Evolutionary conservation across 2,329 filamentous ascomycete species (phyloP).

Genomic region (Alternaria solani): DNA sequence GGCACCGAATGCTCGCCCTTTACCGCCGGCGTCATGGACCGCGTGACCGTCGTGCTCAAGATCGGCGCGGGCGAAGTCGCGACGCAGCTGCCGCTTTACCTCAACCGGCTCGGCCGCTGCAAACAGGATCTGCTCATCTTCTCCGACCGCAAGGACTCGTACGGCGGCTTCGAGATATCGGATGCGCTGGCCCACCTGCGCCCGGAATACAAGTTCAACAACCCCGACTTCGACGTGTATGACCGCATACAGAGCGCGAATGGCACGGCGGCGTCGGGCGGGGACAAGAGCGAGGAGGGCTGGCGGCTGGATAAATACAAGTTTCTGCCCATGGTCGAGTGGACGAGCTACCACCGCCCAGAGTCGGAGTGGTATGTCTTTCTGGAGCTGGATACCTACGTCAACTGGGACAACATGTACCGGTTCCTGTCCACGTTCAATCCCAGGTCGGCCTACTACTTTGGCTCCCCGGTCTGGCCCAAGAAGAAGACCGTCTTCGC

Average conservation of each 20-base stretch:
- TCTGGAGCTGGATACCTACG: conserved; percentile 49
- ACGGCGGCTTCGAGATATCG: conserved; percentile 59
- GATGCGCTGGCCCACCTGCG: conserved; percentile 57
- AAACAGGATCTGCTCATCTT: conserved; percentile 65
- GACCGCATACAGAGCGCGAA: conserved; percentile 53
- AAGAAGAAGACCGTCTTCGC: conserved; percentile 50
- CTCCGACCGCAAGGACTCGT: conserved; percentile 65
- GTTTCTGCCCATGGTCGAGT: conserved; percentile 64
- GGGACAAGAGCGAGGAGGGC: conserved; percentile 58
- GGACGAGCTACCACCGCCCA: conserved; percentile 52
- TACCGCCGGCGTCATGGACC: conserved; percentile 45
- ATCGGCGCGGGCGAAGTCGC: conserved; percentile 66
- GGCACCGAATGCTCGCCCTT: conserved; percentile 47
- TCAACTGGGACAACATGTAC: conserved; percentile 52
- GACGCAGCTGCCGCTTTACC: conserved; percentile 65
- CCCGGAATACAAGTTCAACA: conserved; percentile 50
- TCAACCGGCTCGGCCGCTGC: conserved; percentile 64
- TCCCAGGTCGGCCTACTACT: conserved; percentile 48
- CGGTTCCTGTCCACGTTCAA: conserved; percentile 52
- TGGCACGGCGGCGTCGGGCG: conserved; percentile 19
- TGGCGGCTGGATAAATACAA: conserved; percentile 68
- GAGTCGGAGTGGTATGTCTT: conserved; percentile 49
- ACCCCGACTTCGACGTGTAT: conserved; percentile 63
- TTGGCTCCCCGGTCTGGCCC: conserved; percentile 51
- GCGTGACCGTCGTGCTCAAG: conserved; percentile 65